phyloP scores from a whole-genome alignment of 805 yeast genomes.

The Citeromyces matritensis region DNA sequence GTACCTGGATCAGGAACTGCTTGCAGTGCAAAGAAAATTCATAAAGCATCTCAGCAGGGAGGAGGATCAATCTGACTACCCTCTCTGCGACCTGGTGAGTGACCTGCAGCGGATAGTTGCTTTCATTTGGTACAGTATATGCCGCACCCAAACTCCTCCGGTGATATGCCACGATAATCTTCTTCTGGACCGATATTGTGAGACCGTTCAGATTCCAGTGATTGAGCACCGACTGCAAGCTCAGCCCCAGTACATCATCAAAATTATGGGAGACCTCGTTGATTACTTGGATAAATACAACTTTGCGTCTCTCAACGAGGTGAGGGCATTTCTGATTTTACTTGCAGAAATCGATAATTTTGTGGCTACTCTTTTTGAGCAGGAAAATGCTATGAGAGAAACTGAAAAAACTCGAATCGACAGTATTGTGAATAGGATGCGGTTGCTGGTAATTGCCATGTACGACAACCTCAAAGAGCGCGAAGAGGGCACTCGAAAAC shows the following conservation, averaged over 20 bases:
- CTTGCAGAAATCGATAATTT: constrained; percentile 14
- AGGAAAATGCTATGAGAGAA: constrained; percentile 9
- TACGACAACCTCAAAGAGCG: constrained; percentile 12
- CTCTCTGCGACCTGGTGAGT: constrained; percentile 17
- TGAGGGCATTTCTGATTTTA: constrained; percentile 8
- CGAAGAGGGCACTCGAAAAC: not conserved
- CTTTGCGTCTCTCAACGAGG: constrained; percentile 8
- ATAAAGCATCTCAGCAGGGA: constrained; percentile 18
- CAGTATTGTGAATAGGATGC: constrained; percentile 15
- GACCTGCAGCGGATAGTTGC: constrained; percentile 35
- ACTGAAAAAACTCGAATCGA: constrained; percentile 19
- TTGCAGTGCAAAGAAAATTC: constrained; percentile 40
- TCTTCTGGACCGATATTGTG: not conserved
- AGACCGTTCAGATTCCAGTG: not conserved
- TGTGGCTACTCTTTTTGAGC: constrained; percentile 14
- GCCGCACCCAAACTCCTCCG: constrained; percentile 14
- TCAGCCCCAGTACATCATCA: constrained; percentile 46
- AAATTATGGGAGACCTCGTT: constrained; percentile 50
- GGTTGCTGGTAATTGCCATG: constrained; percentile 10
- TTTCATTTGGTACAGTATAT: constrained; percentile 48
- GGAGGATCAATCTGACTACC: constrained; percentile 7
- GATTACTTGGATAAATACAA: constrained; percentile 36
- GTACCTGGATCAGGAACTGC: constrained; percentile 37
- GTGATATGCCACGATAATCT: constrained; percentile 10
- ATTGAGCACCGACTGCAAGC: constrained; percentile 22